Evolutionary conservation across 768 basidiomycete genomes (phyloP), one percentile per base, ranked within the genome.

Genomic region (Agaricus sinodeliciosus): DNA sequence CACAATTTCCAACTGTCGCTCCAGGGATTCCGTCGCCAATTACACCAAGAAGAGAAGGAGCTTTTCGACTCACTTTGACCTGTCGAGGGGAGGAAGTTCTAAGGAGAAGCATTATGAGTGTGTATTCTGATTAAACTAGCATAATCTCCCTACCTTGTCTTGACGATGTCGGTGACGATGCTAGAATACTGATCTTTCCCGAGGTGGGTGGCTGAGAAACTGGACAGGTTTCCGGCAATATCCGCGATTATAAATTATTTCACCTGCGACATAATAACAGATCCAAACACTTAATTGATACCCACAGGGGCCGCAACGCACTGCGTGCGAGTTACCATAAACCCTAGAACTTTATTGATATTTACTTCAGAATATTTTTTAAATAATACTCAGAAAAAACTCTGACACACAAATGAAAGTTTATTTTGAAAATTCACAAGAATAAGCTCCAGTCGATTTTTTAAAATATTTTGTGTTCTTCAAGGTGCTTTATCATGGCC

Each of bases 161-260:
- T 82, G 81, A 77, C 71, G 77, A 73, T 77, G 75, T 77, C 72
- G 74, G 70, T 68, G 72, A 71, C 76, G 73, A 66, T 78, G 76
- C 65, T 68, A 65, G 63, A 65, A 58, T 59, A 55, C 60, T 63
- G 54, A 59, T 59, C 56, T 51, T 56, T 47, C 49, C 40, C n/a
- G 6, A 57, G 54, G 57, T 57, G 54, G 61, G 68, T 71, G 70
- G 69, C 70, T 70, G 67, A 63, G 58, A 57, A 72, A 70, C 73
- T 75, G 60, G 51, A 54, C 59, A 75, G 71, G 59, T 66, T 56
- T 48, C 57, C 70, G 70, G 72, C 41, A 51, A 58, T 43, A 57
- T 18, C 71, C 72, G 68, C 43, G 19, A 22, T 26, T 18, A 41
- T 8, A 41, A 5, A 12, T 26, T 0, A 28, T 27, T 2, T 22